phyloP scores from a whole-genome alignment of 331 rosid genomes.

The Quercus lobata region DNA sequence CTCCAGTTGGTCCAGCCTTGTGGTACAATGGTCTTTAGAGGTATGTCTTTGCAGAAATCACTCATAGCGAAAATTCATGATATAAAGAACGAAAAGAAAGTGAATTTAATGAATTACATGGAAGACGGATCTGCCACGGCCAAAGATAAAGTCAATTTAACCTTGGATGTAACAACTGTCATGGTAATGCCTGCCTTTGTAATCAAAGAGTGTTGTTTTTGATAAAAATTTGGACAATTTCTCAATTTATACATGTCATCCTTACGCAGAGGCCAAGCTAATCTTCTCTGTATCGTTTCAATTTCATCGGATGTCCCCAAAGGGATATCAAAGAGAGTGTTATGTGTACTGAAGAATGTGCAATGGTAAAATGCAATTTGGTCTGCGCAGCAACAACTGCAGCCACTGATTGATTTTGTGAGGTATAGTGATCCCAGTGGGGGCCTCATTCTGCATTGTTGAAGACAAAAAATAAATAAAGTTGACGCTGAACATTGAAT shows the following conservation, averaged over 20 bases:
- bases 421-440: constrained; percentile 89
- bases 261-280: too few species aligned
- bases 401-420: constrained; percentile 92
- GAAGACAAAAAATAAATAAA: neutral
- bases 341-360: constrained; percentile 82
- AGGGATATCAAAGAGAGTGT: constrained; percentile 69
- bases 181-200: constrained; percentile 87
- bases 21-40: constrained; percentile 47
- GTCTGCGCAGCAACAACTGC: constrained; percentile 80
- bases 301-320: too few species aligned
- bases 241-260: too few species aligned
- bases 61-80: constrained; percentile 16
- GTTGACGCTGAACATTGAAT: neutral
- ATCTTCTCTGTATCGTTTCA: too few species aligned
- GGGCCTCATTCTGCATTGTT: constrained; percentile 78
- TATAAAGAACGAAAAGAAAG: too few species aligned
- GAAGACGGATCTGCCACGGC: constrained; percentile 69
- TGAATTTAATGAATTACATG: constrained; percentile 26
- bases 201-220: constrained; percentile 66
- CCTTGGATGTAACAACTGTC: constrained; percentile 83
- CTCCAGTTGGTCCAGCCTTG: constrained; percentile 88
- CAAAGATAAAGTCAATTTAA: constrained; percentile 92
- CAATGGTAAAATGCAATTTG: constrained; percentile 79
- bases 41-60: constrained; percentile 45
- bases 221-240: too few species aligned